Evolutionary conservation across 768 basidiomycete species (phyloP), one percentile per base, ranked within the genome.

Genomic region (Mycena latifolia): DNA sequence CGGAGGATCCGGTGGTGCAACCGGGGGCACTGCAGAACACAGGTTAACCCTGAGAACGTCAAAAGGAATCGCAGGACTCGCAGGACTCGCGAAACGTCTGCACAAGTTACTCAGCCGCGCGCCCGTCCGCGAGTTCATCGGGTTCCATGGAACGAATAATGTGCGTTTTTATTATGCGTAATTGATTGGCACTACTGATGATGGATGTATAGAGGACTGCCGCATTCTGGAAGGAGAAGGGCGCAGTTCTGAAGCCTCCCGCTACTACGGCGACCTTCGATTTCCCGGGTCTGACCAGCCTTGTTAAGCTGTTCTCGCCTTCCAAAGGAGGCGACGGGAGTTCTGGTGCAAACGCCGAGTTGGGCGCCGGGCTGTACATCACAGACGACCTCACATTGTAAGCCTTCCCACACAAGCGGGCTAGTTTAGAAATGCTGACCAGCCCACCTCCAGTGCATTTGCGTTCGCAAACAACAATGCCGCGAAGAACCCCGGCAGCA

Each of bases 291-390:
- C n/a, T 51, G 9, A 28, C 27, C 9, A 28, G 5, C 31, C 50
- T 51, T 27, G n/a, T n/a, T n/a, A n/a, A n/a, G n/a, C n/a, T n/a
- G n/a, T n/a, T n/a, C n/a, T n/a, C n/a, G n/a, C n/a, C n/a, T n/a
- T 3, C n/a, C 12, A 18, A 20, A 9, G 5, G 27, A 18, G 28
- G 50, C 31, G 27, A 29, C 10, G 50, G 50, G 27, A 29, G 10
- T 10, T 51, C 50, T 31, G 50, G 50, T 15, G 50, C 50, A 7
- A 28, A 51, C n/a, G 50, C 50, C 27, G 50, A 51, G 50, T 28
- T 51, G 50, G 50, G 50, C 27, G 5, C 50, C 28, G 50, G 50
- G 15, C n/a, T 51, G 28, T 51, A 51, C 27, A 29, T 51, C 50
- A 51, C 50, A 4, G 50, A 51, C 27, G 50, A 51, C 31, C 5